These are phyloP conservation scores for Rachicladosporium sp. DNA, from an alignment of 2,329 filamentous ascomycete genomes.

Conservation along the genomic window DNA sequence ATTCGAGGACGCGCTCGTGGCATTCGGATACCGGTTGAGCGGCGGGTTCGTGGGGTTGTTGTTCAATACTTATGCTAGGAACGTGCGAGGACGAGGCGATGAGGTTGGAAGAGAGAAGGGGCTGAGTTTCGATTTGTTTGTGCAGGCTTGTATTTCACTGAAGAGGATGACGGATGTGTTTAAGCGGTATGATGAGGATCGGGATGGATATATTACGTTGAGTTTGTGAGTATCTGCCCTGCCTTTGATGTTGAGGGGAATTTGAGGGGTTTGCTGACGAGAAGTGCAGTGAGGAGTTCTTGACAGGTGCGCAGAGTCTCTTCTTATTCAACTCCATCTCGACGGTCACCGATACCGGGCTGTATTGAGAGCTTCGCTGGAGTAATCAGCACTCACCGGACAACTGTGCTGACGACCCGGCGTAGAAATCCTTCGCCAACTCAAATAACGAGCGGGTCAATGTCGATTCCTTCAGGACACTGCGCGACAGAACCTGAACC, in stretches of 20 bases:
- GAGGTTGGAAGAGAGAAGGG: slow-evolving; percentile 26
- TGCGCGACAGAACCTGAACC: too few relatives aligned
- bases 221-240: slow-evolving; percentile 37
- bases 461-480: too few relatives aligned
- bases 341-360: slow-evolving; percentile 37
- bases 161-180: slow-evolving; percentile 99
- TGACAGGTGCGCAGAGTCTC: slow-evolving; percentile 43
- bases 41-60: slow-evolving; percentile 71
- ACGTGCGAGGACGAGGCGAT: slow-evolving; percentile 22
- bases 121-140: slow-evolving; percentile 74
- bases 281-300: slow-evolving; percentile 36
- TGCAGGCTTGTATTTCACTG: slow-evolving; percentile 90
- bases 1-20: slow-evolving; percentile 76
- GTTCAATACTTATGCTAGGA: slow-evolving; percentile 71
- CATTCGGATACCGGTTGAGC: slow-evolving; percentile 86
- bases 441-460: too few relatives aligned
- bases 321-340: slow-evolving; percentile 44
- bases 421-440: too few relatives aligned
- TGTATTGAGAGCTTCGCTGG: slow-evolving; percentile 27
- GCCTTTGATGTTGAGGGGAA: background rate
- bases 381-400: too few relatives aligned
- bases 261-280: slow-evolving; percentile 7
- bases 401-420: too few relatives aligned
- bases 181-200: slow-evolving; percentile 95
- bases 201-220: slow-evolving; percentile 66